Base-by-base conservation (phyloP, 108 stramenopile species). In the Hondaea fermentalgiana region DNA sequence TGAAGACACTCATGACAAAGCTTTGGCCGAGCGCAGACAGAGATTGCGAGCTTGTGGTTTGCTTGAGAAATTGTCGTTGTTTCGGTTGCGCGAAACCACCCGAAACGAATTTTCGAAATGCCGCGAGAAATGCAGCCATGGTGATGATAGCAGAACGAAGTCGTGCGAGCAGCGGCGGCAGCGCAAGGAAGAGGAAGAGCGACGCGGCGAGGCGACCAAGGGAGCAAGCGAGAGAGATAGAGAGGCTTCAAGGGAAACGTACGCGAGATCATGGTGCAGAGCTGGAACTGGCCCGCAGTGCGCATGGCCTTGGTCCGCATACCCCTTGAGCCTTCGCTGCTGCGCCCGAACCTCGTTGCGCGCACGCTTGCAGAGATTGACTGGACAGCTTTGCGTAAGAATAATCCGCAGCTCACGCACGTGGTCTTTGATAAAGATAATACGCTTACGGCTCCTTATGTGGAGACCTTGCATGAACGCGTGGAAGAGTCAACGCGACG, bases 381-480 rank as follows among this genome's bases (percentile, higher is more conserved):
- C 51, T 83, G 76, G 76, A 6, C 19, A 6, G 51, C 51, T 43
- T 8, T 83, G 23, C 76, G 28, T 17, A 23, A 6, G 17, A 2
- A 28, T 1, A 45, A 16, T 23, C 57, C 87, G 87, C 87, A 17
- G 64, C 21, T 69, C 35, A 69, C 64, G 25, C 42, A 35, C 58
- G 87, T 87, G 5, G 59, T 91, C 43, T 58, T 60, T 3, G 89
- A 90, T 19, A 89, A 92, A 60, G 92, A 92, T 88, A 92, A 92
- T 51, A 92, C 92, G 23, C 90, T 92, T 72, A 92, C 92, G 5
- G 91, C 92, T 16, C 92, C 92, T 44, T 92, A 92, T 44, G 71
- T 49, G 28, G 91, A 91, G 43, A 42, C 14, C 21, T 17, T 90
- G 28, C 92, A 92, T 44, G 45, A 6, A 4, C 83, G 42, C 21